Conservation (phyloP, 495 filamentous ascomycete species). For the Aspergillus conjunctus region DNA sequence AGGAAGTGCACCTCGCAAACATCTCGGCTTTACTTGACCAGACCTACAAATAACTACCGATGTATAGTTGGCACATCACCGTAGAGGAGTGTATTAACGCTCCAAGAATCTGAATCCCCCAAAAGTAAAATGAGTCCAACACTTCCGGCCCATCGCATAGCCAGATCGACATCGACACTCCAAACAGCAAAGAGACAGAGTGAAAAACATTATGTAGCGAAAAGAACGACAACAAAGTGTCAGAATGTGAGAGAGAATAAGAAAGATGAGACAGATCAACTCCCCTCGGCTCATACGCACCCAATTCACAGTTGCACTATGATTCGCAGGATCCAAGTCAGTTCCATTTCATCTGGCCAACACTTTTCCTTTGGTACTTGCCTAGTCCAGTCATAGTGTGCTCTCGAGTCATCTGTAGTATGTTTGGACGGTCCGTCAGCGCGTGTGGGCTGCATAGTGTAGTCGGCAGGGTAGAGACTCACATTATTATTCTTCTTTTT, state of each 20-base stretch:
- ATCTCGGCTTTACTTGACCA: too few species aligned
- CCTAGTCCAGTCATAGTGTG: conserved; percentile 7
- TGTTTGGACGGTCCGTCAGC: conserved; percentile 13
- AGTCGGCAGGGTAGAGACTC: neutral
- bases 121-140: neutral
- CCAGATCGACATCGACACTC: neutral
- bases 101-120: too few species aligned
- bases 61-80: too few species aligned
- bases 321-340: conserved; percentile 14
- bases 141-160: neutral
- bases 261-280: conserved; percentile 19
- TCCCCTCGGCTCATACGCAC: conserved; percentile 14
- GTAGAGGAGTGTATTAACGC: too few species aligned
- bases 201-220: neutral
- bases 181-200: too few species aligned
- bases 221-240: neutral
- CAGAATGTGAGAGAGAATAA: conserved; percentile 9
- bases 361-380: conserved; percentile 19
- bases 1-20: too few species aligned
- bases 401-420: conserved; percentile 4
- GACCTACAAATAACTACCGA: too few species aligned
- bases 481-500: too few species aligned
- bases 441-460: conserved; percentile 3
- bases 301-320: conserved; percentile 16
- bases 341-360: conserved; percentile 14